Base-by-base conservation (phyloP, 768 basidiomycete genomes). In the Heimioporus sp. region DNA sequence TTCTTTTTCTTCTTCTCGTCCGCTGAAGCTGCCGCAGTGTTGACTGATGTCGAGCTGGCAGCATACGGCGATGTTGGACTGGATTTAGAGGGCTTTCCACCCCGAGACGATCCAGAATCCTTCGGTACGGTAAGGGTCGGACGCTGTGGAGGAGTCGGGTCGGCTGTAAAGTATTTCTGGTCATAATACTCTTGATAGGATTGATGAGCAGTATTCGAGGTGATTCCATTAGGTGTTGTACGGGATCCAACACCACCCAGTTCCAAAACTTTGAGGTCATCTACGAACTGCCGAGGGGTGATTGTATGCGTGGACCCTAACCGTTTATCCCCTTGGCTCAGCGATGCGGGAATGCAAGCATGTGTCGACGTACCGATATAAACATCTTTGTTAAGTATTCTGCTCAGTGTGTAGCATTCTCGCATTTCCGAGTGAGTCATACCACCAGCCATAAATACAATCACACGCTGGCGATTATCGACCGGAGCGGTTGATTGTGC, bases 361-460 rank as follows among this genome's bases (percentile, higher is more conserved):
- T 32, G 17, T 73, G 36, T 21, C 13, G 10, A 52, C 65, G 46
- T 60, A 96, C 96, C 97, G 51, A 99, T 90, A 69, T 85, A 90
- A 47, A 98, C 81, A 60, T 99, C 97, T 69, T 88, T 93, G 62
- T 88, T 87, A 47, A 92, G 66, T 2, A 81, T 66, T 43, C 74
- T 76, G 4, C 92, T 88, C 15, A 96, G 75, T 45, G 85, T 77
- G 64, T 98, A 98, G 42, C 83, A 86, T 62, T 93, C 84, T 53
- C 96, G 79, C 70, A 95, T 87, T 71, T 99, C 97, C 0, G 94
- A 96, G 66, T 93, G 94, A 2, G 97, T 95, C 80, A 95, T 86
- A 2, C 97, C 97, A 34, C 97, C 97, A 13, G 91, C 90, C 20
- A 98, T 77, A 69, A 98, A 98, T 16, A 98, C 81, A 34, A 99